A percentile compares a stretch with the other conserved stretches of the same genome.
phyloP scores from a whole-genome alignment of 305 asterid species.

The Ilex paraguariensis region DNA sequence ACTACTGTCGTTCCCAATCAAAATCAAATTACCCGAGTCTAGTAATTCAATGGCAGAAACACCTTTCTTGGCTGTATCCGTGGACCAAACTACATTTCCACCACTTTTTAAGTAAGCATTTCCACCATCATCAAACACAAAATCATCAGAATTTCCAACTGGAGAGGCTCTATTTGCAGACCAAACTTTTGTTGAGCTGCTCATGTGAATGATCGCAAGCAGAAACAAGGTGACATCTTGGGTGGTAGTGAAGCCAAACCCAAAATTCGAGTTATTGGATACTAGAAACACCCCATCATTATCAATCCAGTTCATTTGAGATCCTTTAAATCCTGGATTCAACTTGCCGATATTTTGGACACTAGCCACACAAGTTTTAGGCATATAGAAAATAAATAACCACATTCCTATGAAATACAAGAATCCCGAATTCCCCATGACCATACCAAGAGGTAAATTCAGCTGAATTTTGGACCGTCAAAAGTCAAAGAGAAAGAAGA shows the following conservation, averaged over 20 bases:
- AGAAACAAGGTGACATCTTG: slow-evolving; percentile 54
- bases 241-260: slow-evolving; percentile 59
- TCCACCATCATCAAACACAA: slow-evolving; percentile 56
- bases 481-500: slow-evolving; percentile 6
- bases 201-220: slow-evolving; percentile 56
- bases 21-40: slow-evolving; percentile 70
- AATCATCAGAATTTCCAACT: slow-evolving; percentile 45
- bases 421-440: slow-evolving; percentile 48
- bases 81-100: slow-evolving; percentile 59
- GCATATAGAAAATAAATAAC: slow-evolving; percentile 22
- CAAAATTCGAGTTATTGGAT: slow-evolving; percentile 70
- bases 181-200: slow-evolving; percentile 74
- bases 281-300: slow-evolving; percentile 61
- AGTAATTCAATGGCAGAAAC: slow-evolving; percentile 60
- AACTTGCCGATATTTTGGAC: slow-evolving; percentile 53
- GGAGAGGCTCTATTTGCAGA: slow-evolving; percentile 73
- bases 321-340: slow-evolving; percentile 56
- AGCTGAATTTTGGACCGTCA: slow-evolving; percentile 11
- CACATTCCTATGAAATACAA: slow-evolving; percentile 12
- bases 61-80: slow-evolving; percentile 50
- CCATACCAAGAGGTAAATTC: slow-evolving; percentile 8
- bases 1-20: slow-evolving; percentile 50
- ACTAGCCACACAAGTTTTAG: slow-evolving; percentile 42
- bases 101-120: slow-evolving; percentile 58
- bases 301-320: slow-evolving; percentile 78